Base-by-base conservation (phyloP, 2,329 filamentous ascomycete species). In the Ceratocystis ficicola region DNA sequence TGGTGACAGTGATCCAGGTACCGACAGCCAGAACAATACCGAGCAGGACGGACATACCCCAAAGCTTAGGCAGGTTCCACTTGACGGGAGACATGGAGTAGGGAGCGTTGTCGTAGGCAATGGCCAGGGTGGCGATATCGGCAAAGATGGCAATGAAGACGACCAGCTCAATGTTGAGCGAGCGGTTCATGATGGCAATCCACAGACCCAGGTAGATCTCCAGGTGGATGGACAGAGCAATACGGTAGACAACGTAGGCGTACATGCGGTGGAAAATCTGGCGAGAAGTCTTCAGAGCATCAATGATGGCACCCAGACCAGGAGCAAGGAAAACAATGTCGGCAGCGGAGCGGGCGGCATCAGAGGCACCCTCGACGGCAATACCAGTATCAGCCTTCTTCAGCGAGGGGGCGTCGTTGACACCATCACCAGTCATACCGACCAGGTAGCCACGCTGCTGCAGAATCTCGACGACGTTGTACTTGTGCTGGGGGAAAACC, bases 231-330 rank as follows among this genome's bases (percentile, higher is more conserved):
- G 90, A 95, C 73, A 96, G 79, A 62, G 91, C 90, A 73, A 96
- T 95, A 83, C 91, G 89, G 81, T 95, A 95, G 73, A 95, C 88
- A 70, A 96, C 89, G 80, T 95, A 96, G 68, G 90, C 88, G 79
- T 95, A 94, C 90, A 96, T 95, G 73, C 91, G 89, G 79, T 95
- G 90, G 82, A 95, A 95, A 76, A 96, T 95, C 76, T 95, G 90
- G 73, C 91, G 89, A 41, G 90, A 93, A 70, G 89, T 95, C 81
- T 95, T 95, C 71, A 95, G 83, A 68, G 90, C 90, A 75, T 95
- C 90, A 72, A 95, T 95, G 76, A 95, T 95, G 69, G 90, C 89
- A 76, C 90, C 91, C 69, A 95, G 86, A 80, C 90, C 91, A 65
- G 90, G 90, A 71, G 89, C 90, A 74, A 95, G 84, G 83, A 95